Evolutionary conservation across 2,329 filamentous ascomycete species (phyloP), one percentile per base, ranked within the genome.

Genomic region (Periglandula ipomoeae): DNA sequence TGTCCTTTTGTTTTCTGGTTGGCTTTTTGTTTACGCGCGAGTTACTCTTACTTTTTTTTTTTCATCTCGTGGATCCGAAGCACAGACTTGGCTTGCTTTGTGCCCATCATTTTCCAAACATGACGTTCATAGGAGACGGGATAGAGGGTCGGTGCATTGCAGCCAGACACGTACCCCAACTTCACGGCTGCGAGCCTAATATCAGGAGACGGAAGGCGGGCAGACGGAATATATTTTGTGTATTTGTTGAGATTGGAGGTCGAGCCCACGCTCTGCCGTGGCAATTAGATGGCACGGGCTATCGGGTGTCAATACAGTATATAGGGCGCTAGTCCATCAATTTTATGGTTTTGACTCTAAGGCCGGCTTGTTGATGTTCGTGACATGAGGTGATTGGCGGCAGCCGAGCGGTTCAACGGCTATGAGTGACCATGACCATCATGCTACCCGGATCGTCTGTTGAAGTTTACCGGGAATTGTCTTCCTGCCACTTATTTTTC

Each of bases 241-340:
- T 40, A 48, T 48, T 44, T 20, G 38, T 17, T 42, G 30, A 47
- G 45, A 47, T 47, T 47, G 45, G 41, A n/a, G 3, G 23, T 41
- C 23, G 45, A 41, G 37, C 38, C 26, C 45, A 30, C 23, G 30
- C 37, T 41, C 37, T 32, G 9, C 46, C 46, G 27, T 37, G 15
- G 39, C 30, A 20, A 44, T 27, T 30, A 48, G 26, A 46, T n/a
- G 42, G 24, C 23, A 23, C 20, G 11, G 23, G 35, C 35, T 39
- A 7, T 17, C 17, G 48, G 27, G 27, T 7, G 38, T 43, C 42
- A 27, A 24, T 46, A 46, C 17, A 42, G 42, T 46, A 43, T 38
- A 49, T 19, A 42, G 48, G 43, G 38, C 26, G 30, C 35, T 30
- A 30, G 43, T 49, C 38, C 10, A 46, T n/a, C 11, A 24, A 46